Conservation (phyloP, 1,139 yeast species). For the Pneumocystis oryctolagi region DNA sequence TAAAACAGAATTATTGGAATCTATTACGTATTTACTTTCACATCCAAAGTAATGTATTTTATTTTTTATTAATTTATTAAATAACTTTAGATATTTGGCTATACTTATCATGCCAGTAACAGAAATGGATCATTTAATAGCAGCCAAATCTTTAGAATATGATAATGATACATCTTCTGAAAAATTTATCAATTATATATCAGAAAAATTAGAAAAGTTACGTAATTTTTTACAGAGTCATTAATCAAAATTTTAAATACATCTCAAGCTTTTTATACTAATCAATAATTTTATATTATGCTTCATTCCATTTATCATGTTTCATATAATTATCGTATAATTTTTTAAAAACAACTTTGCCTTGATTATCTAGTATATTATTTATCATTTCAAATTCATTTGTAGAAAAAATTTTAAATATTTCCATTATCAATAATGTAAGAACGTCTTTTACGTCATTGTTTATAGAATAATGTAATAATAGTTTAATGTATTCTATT, state of each 20-base stretch:
- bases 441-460: not conserved
- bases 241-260: not conserved
- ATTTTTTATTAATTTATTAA: conserved; percentile 26
- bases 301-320: conserved; percentile 72
- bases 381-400: conserved; percentile 53
- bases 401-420: conserved; percentile 11
- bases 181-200: not conserved
- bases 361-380: conserved; percentile 54
- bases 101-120: conserved; percentile 53
- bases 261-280: not conserved
- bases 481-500: not conserved
- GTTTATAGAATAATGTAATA: not conserved
- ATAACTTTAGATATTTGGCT: conserved; percentile 67
- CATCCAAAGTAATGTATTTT: not conserved
- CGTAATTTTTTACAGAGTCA: not conserved
- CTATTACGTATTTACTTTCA: conserved; percentile 17
- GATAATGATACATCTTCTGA: not conserved
- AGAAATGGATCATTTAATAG: conserved; percentile 44
- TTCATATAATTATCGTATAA: conserved; percentile 60
- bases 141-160: conserved; percentile 23
- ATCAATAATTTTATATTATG: conserved; percentile 19
- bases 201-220: not conserved
- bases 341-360: conserved; percentile 51
- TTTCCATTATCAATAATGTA: not conserved
- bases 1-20: conserved; percentile 37